These are phyloP conservation scores for Verticillium dahliae DNA, from an alignment of 2,329 filamentous ascomycete species.

Conservation along the genomic window DNA sequence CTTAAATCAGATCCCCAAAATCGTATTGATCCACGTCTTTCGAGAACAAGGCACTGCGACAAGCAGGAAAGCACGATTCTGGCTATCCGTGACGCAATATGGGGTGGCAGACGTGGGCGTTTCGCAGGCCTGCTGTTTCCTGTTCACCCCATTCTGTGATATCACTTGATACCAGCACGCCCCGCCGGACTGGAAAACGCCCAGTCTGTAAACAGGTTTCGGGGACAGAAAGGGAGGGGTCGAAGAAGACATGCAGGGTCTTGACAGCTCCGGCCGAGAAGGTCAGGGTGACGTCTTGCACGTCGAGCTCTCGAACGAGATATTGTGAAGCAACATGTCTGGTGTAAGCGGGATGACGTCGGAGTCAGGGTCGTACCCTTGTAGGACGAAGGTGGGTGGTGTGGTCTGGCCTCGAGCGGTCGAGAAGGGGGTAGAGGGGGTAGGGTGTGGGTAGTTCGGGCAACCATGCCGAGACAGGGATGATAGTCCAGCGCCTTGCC, in stretches of 20 bases:
- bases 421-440: neutral
- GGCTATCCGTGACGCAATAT: slow-evolving; percentile 4
- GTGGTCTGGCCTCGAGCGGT: neutral
- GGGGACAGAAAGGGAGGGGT: neutral
- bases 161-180: slow-evolving; percentile 5
- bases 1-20: slow-evolving; percentile 2
- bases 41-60: neutral
- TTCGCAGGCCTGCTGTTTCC: neutral
- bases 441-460: neutral
- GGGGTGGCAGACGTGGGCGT: neutral
- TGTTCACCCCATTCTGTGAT: slow-evolving; percentile 6
- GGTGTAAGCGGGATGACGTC: neutral
- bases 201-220: slow-evolving; percentile 1
- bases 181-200: neutral
- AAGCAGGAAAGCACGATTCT: neutral
- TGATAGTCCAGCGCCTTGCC: neutral
- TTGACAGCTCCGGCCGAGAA: neutral
- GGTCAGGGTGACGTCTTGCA: neutral
- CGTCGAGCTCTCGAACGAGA: neutral
- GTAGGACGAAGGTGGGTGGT: neutral
- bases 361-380: neutral
- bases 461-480: neutral
- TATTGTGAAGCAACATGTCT: neutral
- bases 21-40: neutral
- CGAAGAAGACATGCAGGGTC: neutral